phyloP scores from a whole-genome alignment of 2,329 filamentous ascomycete genomes.

The Amauroascus niger region DNA sequence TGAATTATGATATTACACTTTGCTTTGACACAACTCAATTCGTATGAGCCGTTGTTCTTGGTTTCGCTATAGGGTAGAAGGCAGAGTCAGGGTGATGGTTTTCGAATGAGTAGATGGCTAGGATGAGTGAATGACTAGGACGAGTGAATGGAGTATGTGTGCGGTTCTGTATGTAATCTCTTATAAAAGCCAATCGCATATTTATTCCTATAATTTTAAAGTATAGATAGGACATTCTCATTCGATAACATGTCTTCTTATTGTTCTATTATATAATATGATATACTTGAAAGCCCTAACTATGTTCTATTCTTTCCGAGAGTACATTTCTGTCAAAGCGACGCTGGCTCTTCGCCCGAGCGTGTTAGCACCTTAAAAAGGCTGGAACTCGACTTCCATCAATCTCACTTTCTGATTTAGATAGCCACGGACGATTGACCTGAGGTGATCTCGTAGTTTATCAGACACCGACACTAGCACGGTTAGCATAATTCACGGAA shows the following conservation, averaged over 20 bases:
- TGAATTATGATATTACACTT: background rate
- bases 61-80: background rate
- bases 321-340: too few species aligned
- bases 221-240: too few species aligned
- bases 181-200: too few species aligned
- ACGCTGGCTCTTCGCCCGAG: too few species aligned
- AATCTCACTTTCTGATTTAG: slow-evolving; percentile 4
- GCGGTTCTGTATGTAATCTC: background rate
- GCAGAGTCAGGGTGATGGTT: background rate
- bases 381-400: slow-evolving; percentile 5
- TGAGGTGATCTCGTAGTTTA: slow-evolving; percentile 1
- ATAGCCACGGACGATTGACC: slow-evolving; percentile 1
- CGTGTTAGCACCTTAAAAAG: background rate
- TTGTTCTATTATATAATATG: too few species aligned
- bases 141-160: background rate
- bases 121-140: background rate
- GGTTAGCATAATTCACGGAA: background rate
- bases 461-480: slow-evolving; percentile 2
- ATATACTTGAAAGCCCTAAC: too few species aligned
- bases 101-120: background rate
- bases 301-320: too few species aligned
- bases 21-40: background rate
- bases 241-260: too few species aligned
- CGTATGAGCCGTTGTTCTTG: background rate
- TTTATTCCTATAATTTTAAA: too few species aligned